A percentile compares a stretch with the other conserved stretches of the same genome.
phyloP scores from a whole-genome alignment of 768 basidiomycete species.

The Xerocomus potaroensis region DNA sequence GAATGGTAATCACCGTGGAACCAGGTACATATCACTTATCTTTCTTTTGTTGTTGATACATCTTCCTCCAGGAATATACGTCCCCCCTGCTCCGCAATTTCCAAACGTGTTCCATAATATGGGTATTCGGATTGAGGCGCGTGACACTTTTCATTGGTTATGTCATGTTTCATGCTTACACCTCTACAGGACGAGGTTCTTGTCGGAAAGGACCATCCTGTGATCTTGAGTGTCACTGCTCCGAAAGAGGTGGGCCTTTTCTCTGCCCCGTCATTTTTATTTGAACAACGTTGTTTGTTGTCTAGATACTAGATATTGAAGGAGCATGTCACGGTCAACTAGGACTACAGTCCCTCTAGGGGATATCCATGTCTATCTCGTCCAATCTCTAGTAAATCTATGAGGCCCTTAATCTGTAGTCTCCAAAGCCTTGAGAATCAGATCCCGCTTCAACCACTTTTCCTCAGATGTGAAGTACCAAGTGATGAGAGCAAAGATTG shows the following conservation, averaged over 20 bases:
- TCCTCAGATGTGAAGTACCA: constrained; percentile 80
- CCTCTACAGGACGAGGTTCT: constrained; percentile 63
- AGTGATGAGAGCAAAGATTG: constrained; percentile 68
- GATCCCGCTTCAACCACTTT: constrained; percentile 72
- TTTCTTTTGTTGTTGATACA: constrained; percentile 2
- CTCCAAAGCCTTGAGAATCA: constrained; percentile 49
- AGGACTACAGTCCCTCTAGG: constrained; percentile 54
- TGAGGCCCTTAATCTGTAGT: constrained; percentile 8
- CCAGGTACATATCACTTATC: constrained; percentile 48
- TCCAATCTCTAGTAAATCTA: not conserved
- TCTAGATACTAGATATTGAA: constrained; percentile 68
- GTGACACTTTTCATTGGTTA: not conserved
- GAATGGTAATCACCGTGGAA: constrained; percentile 93
- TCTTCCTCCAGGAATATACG: constrained; percentile 64
- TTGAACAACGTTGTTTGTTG: constrained; percentile 2
- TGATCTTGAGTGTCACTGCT: constrained; percentile 64
- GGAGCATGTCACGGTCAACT: constrained; percentile 72
- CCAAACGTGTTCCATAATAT: constrained; percentile 89
- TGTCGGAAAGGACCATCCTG: constrained; percentile 55
- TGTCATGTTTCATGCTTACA: constrained; percentile 7
- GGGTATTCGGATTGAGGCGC: constrained; percentile 87
- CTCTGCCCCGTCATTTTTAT: not conserved
- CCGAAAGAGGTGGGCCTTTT: constrained; percentile 70
- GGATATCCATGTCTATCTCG: constrained; percentile 5
- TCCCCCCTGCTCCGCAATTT: constrained; percentile 73